Evolutionary conservation across 1,284 basidiomycete species (phyloP).

Genomic region (Fomitiporia mediterranea): DNA sequence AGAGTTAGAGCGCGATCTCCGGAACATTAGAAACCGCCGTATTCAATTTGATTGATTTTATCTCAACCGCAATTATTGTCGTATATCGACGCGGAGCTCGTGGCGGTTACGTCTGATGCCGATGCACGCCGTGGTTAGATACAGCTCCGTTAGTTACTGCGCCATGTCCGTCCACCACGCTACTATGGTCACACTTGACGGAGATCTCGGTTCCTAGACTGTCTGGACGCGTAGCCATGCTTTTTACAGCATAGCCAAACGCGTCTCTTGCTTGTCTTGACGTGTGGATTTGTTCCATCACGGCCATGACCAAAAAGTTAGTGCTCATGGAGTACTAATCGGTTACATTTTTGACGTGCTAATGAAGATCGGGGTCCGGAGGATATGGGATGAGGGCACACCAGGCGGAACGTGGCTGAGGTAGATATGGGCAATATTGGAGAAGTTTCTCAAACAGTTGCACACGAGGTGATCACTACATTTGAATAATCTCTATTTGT

Average conservation of each 20-base stretch:
- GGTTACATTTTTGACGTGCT: background rate
- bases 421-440: background rate
- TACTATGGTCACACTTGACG: background rate
- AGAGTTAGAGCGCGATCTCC: background rate
- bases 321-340: background rate
- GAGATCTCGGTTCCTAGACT: background rate
- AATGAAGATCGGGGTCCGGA: background rate
- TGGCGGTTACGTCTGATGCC: background rate
- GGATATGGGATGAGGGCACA: background rate
- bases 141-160: background rate
- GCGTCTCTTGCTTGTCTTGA: background rate
- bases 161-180: background rate
- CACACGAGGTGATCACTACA: background rate
- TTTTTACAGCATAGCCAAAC: background rate
- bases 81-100: background rate
- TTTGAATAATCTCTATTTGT: background rate
- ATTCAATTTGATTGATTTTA: slow-evolving; percentile 1
- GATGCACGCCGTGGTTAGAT: background rate
- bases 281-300: background rate
- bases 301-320: background rate
- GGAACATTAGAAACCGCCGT: background rate
- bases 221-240: background rate
- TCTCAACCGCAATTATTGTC: background rate
- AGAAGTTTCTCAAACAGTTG: background rate
- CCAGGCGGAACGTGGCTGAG: background rate